Evolutionary conservation across 2,329 filamentous ascomycete genomes (phyloP).

Genomic region (Stemphylium lycopersici): DNA sequence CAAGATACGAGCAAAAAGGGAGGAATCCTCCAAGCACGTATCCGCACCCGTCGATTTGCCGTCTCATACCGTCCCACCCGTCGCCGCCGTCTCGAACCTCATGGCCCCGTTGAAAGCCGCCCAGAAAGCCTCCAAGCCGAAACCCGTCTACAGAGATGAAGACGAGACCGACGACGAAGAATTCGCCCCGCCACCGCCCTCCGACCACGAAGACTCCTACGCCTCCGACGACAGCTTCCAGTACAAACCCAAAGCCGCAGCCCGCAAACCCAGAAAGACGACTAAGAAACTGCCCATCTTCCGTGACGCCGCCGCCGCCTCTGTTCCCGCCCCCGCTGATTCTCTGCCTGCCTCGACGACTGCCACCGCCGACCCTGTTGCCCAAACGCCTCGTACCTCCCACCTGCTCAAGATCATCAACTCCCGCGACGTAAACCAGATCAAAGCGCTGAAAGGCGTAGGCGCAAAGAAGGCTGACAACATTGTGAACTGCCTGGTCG

Average conservation of each 20-base stretch:
- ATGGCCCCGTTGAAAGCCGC: conserved; percentile 44
- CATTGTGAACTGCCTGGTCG: conserved; percentile 56
- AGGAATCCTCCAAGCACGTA: conserved; percentile 28
- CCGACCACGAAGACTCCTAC: conserved; percentile 49
- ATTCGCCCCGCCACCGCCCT: conserved; percentile 44
- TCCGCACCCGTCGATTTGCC: conserved; percentile 23
- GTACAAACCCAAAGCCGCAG: conserved; percentile 33
- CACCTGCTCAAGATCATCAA: conserved; percentile 74
- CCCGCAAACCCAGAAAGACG: conserved; percentile 41
- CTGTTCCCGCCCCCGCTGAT: not conserved
- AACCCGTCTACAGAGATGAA: conserved; percentile 20
- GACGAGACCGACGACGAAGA: conserved; percentile 51
- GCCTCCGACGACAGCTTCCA: conserved; percentile 48
- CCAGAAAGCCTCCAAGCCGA: conserved; percentile 29
- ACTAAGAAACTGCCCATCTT: conserved; percentile 47
- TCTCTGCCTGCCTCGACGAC: not conserved
- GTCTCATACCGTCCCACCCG: conserved; percentile 12
- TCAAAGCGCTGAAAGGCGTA: conserved; percentile 71
- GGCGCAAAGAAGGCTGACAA: conserved; percentile 72
- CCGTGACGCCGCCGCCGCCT: conserved; percentile 36
- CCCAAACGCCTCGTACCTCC: conserved; percentile 63
- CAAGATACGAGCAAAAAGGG: conserved; percentile 53
- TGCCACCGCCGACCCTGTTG: conserved; percentile 13
- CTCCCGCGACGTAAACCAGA: conserved; percentile 69
- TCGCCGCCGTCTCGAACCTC: conserved; percentile 33